Evolutionary conservation across 169 alveolate genomes (phyloP), one percentile per base, ranked within the genome.

Genomic region (Eimeria maxima): DNA sequence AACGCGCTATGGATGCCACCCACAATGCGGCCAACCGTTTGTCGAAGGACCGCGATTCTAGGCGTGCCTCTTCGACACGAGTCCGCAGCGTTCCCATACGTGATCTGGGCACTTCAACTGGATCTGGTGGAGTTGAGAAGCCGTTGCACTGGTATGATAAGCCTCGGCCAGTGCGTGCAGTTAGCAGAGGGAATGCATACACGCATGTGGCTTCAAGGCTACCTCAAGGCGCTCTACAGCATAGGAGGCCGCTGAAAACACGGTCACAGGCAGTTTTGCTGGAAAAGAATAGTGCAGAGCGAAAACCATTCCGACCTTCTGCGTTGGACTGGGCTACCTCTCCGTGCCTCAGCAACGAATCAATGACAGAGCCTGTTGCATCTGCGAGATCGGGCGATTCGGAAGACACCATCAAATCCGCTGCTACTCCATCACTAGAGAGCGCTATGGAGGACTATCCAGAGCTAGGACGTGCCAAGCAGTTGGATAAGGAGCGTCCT

Each of bases 201-300:
- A 33, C n/a, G 83, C 94, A 87, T 27, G 94, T 87, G 29, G 94
- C 94, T 50, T 87, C 94, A 14, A 81, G 94, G 63, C 94, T 87
- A 27, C 94, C 94, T 14, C 94, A 60, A 24, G 94, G 94, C 8
- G 94, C 94, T 10, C 24, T 87, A 16, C 78, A 87, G 44, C 83
- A 87, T 83, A 87, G 53, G 83, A 29, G 94, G 53, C 63, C 80
- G 27, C 67, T 24, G 67, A 65, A 47, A 45, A 60, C 57, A 67
- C 80, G 57, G 7, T 11, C 80, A 7, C 47, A 27, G 22, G 91
- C 74, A 18, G 55, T 45, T 57, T 29, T 57, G 76, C 13, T 83
- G 74, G 55, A 83, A 20, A 83, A 57, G 76, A 55, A 27, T 20
- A 27, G 1, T 29, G 91, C 38, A 16, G 74, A 4, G 13, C 29